These are phyloP conservation scores for Aureobasidium sp. DNA, from an alignment of 2,329 filamentous ascomycete genomes.

Conservation along the genomic window DNA sequence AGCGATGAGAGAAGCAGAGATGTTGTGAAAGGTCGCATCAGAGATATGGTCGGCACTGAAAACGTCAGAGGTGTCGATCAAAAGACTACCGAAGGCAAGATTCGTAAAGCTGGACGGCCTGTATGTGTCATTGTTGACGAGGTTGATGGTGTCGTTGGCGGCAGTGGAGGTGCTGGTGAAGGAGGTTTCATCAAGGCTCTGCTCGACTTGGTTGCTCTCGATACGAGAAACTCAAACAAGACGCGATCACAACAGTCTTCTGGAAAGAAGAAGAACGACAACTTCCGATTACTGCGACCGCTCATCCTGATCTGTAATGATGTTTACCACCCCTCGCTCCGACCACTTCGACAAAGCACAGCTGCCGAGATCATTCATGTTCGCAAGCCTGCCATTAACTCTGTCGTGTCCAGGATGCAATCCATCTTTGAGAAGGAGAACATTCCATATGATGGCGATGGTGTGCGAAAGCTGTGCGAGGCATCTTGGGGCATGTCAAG, in stretches of 20 bases:
- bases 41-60: constrained; percentile 87
- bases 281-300: constrained; percentile 79
- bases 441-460: constrained; percentile 81
- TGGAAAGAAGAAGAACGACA: constrained; percentile 71
- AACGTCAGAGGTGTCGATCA: constrained; percentile 70
- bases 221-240: constrained; percentile 66
- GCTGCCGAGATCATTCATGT: constrained; percentile 89
- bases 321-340: constrained; percentile 82
- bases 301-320: constrained; percentile 96
- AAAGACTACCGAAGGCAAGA: constrained; percentile 46
- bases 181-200: constrained; percentile 93
- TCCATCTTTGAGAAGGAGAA: constrained; percentile 82
- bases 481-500: constrained; percentile 72
- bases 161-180: constrained; percentile 66
- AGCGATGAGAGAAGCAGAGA: constrained; percentile 88
- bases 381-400: constrained; percentile 79
- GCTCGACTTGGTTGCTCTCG: constrained; percentile 78
- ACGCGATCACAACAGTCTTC: constrained; percentile 23
- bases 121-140: constrained; percentile 94
- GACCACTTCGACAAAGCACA: constrained; percentile 73
- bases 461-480: constrained; percentile 76
- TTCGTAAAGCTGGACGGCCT: constrained; percentile 70
- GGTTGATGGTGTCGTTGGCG: constrained; percentile 86
- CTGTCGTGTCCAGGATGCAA: constrained; percentile 75
- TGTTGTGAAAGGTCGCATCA: constrained; percentile 84